These are phyloP conservation scores for Porogramme epimiltina DNA, from an alignment of 1,284 basidiomycete genomes.

Conservation along the genomic window DNA sequence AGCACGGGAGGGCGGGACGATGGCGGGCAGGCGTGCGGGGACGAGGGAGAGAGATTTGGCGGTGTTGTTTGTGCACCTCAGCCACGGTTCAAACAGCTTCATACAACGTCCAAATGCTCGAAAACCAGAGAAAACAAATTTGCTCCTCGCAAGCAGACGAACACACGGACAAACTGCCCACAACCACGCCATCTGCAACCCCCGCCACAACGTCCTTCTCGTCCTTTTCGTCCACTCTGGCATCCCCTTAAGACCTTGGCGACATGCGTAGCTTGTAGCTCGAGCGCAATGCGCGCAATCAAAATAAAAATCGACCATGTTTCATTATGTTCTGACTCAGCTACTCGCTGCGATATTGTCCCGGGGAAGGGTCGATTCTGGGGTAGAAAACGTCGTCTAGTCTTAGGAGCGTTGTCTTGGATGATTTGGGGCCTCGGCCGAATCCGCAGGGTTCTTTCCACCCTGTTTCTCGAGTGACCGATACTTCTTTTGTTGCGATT, in stretches of 20 bases:
- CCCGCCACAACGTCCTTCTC: background rate
- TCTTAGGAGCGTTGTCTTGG: too few relatives aligned
- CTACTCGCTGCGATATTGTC: too few relatives aligned
- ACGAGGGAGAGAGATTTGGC: conserved; percentile 9
- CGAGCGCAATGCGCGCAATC: too few relatives aligned
- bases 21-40: conserved; percentile 4
- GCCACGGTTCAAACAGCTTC: conserved; percentile 47
- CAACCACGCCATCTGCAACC: conserved; percentile 23
- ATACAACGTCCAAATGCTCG: conserved; percentile 67
- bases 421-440: too few relatives aligned
- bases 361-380: too few relatives aligned
- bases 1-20: conserved; percentile 22
- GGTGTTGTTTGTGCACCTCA: conserved; percentile 40
- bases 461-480: too few relatives aligned
- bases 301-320: too few relatives aligned
- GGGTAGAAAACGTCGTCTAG: too few relatives aligned
- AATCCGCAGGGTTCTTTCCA: too few relatives aligned
- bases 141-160: conserved; percentile 47
- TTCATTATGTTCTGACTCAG: too few relatives aligned
- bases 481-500: too few relatives aligned
- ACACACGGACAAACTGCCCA: conserved; percentile 60
- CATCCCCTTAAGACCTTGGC: background rate
- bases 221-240: background rate
- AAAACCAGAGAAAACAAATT: conserved; percentile 76
- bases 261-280: too few relatives aligned